A percentile compares a stretch with the other conserved stretches of the same genome.
Evolutionary conservation across 2,329 filamentous ascomycete genomes (phyloP).

Genomic region (Trichoderma guizhouense): DNA sequence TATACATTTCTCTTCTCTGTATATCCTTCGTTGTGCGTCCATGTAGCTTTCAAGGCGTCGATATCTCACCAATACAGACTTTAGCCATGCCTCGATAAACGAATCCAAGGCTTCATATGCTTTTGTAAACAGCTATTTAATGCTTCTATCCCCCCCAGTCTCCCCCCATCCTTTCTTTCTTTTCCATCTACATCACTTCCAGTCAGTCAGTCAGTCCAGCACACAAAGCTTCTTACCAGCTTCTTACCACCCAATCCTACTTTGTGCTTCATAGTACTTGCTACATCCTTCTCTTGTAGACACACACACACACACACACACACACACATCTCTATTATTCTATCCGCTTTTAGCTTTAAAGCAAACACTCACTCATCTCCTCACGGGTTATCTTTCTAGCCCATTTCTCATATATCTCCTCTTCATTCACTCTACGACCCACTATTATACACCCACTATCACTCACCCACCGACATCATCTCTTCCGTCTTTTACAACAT

Average conservation of each 20-base stretch:
- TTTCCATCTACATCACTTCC: neutral
- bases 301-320: neutral
- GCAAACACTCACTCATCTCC: neutral
- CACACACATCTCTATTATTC: neutral
- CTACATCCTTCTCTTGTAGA: neutral
- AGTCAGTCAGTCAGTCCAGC: neutral
- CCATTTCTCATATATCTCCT: neutral
- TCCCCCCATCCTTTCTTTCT: neutral
- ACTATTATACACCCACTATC: neutral
- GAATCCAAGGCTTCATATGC: neutral
- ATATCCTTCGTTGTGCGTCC: neutral
- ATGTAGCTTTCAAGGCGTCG: neutral
- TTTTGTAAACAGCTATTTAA: neutral
- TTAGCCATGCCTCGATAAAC: neutral
- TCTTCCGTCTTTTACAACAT: neutral
- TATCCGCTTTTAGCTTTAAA: neutral
- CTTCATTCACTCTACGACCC: neutral
- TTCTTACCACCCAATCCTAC: neutral
- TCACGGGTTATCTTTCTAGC: neutral
- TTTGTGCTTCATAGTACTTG: neutral
- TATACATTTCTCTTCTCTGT: neutral
- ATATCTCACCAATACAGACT: neutral
- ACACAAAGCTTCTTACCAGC: neutral
- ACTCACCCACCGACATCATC: neutral
- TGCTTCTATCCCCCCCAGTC: neutral